Evolutionary conservation across 164 flowering plant genomes (phyloP).

Genomic region (Vitis labrusca): DNA sequence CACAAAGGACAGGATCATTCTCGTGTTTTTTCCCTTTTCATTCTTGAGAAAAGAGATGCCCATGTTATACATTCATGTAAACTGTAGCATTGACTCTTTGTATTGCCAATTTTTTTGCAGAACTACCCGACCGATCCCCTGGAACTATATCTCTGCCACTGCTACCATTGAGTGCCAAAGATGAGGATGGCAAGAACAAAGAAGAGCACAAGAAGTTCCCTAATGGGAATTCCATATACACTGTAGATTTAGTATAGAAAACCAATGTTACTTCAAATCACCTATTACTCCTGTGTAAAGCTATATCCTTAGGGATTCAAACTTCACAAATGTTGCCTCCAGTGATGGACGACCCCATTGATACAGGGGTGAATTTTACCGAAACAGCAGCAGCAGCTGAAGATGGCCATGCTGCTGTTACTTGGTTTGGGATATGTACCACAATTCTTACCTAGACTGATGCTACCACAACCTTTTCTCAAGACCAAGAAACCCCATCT

Average conservation of each 20-base stretch:
- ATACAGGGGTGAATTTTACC: constrained; percentile 27
- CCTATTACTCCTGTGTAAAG: neutral
- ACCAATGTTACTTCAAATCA: neutral
- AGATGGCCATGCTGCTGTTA: constrained; percentile 22
- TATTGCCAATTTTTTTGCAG: constrained; percentile 29
- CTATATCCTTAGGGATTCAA: neutral
- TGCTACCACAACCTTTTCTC: neutral
- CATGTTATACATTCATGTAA: neutral
- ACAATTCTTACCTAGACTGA: neutral
- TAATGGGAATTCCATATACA: constrained; percentile 53
- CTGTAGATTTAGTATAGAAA: constrained; percentile 36
- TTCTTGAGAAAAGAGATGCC: too few species aligned
- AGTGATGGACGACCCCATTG: constrained; percentile 35
- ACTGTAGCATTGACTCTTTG: neutral
- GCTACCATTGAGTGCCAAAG: constrained; percentile 53
- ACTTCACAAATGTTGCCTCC: constrained; percentile 7
- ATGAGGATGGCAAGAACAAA: constrained; percentile 50
- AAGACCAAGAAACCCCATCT: neutral
- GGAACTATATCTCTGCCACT: constrained; percentile 30
- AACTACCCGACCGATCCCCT: constrained; percentile 62
- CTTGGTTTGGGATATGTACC: too few species aligned
- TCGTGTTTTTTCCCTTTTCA: too few species aligned
- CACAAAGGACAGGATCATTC: too few species aligned
- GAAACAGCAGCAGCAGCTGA: constrained; percentile 26
- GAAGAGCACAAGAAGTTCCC: constrained; percentile 60